Evolutionary conservation across 164 flowering plant genomes (phyloP).

Genomic region (Nymphaea colorata): DNA sequence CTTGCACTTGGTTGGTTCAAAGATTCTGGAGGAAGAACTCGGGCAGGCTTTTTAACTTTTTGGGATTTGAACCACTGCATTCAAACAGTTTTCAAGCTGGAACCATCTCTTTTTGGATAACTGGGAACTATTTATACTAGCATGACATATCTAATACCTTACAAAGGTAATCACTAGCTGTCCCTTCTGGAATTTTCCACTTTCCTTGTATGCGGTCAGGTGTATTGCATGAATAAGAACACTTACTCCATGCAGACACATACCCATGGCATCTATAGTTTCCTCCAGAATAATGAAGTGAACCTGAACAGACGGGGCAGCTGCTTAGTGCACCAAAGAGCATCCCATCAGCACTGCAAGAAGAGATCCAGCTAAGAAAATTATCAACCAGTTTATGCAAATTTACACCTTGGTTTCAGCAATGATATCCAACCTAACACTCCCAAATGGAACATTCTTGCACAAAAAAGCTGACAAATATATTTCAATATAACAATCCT

Average conservation of each 20-base stretch:
- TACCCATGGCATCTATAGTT: constrained; percentile 72
- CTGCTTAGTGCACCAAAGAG: constrained; percentile 72
- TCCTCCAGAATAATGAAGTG: constrained; percentile 58
- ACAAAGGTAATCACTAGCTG: constrained; percentile 49
- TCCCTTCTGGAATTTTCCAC: constrained; percentile 81
- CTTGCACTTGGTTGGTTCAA: constrained; percentile 24
- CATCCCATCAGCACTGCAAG: constrained; percentile 87
- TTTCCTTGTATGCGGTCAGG: constrained; percentile 60
- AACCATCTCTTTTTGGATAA: not conserved
- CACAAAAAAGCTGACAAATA: no score
- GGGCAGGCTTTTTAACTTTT: constrained; percentile 49
- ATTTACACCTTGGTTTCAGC: constrained; percentile 7
- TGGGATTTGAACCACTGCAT: constrained; percentile 89
- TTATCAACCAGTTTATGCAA: not conserved
- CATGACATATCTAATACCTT: constrained; percentile 33
- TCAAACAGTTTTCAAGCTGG: not conserved
- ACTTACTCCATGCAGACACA: constrained; percentile 89
- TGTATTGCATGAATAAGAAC: constrained; percentile 63
- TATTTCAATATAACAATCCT: no score
- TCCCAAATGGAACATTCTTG: no score
- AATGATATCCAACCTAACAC: no score
- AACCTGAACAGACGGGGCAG: constrained; percentile 75
- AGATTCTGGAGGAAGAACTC: constrained; percentile 51
- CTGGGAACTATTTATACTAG: not conserved
- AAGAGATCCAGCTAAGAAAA: constrained; percentile 6